Evolutionary conservation across 192 early-diverging fungal species (phyloP).

Genomic region (Mortierella claussenii): DNA sequence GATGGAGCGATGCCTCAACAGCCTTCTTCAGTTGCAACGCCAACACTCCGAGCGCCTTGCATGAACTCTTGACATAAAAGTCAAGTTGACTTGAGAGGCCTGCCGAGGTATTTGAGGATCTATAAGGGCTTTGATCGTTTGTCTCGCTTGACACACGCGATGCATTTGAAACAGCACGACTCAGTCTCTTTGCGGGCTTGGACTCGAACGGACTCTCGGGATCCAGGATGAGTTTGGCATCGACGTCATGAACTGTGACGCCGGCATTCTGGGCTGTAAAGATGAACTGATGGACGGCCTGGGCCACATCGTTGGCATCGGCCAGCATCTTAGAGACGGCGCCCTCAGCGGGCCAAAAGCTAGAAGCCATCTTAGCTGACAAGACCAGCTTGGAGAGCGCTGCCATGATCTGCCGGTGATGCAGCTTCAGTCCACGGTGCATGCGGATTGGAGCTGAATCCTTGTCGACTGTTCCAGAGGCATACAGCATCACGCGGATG

Average conservation of each 20-base stretch:
- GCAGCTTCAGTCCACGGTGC: slow-evolving; percentile 70
- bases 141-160: slow-evolving; percentile 13
- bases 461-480: slow-evolving; percentile 78
- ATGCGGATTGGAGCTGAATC: slow-evolving; percentile 73
- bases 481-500: slow-evolving; percentile 85
- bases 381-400: slow-evolving; percentile 86
- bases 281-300: slow-evolving; percentile 79
- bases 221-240: slow-evolving; percentile 55
- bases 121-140: not conserved
- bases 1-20: slow-evolving; percentile 18
- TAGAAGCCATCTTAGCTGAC: slow-evolving; percentile 81
- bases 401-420: slow-evolving; percentile 83
- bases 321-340: slow-evolving; percentile 78
- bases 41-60: slow-evolving; percentile 33
- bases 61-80: slow-evolving; percentile 45
- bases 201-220: slow-evolving; percentile 24
- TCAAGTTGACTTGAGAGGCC: slow-evolving; percentile 45
- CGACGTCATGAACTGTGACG: slow-evolving; percentile 51
- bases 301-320: slow-evolving; percentile 80
- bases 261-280: slow-evolving; percentile 49
- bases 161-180: slow-evolving; percentile 22
- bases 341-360: slow-evolving; percentile 93
- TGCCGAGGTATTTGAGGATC: not conserved
- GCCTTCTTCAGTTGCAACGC: slow-evolving; percentile 35
- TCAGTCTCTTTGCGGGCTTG: slow-evolving; percentile 15